A percentile compares a stretch with the other conserved stretches of the same genome.
Evolutionary conservation across 495 filamentous ascomycete genomes (phyloP).

Genomic region (Neurospora africana): DNA sequence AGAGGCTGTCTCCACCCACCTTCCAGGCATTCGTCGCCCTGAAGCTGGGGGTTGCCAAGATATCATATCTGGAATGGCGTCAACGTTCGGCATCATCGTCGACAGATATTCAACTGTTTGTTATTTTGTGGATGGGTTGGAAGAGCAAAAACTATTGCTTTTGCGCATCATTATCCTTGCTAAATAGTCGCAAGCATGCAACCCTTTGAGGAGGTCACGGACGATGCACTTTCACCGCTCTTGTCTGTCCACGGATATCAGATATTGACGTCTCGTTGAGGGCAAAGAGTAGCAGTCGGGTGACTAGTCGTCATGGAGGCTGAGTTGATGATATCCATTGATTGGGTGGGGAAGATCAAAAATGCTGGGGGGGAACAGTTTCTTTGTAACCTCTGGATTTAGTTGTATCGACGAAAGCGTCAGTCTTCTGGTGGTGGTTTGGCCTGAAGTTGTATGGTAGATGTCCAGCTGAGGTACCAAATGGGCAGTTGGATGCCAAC

Average conservation of each 20-base stretch:
- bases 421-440: too few species aligned
- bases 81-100: not conserved
- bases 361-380: not conserved
- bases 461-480: not conserved
- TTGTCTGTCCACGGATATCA: slow-evolving; percentile 8
- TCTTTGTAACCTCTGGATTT: not conserved
- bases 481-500: not conserved
- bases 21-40: slow-evolving; percentile 1
- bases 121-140: not conserved
- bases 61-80: not conserved
- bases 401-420: not conserved
- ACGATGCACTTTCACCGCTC: slow-evolving; percentile 16
- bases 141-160: not conserved
- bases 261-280: not conserved
- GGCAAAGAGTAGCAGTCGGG: not conserved
- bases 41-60: not conserved
- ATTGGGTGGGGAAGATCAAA: not conserved
- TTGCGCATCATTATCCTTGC: not conserved
- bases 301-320: not conserved
- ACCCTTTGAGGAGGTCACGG: not conserved
- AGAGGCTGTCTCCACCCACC: slow-evolving; percentile 21
- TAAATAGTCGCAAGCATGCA: not conserved
- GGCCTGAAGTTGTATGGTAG: not conserved
- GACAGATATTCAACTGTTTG: not conserved
- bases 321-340: not conserved